phyloP scores from a whole-genome alignment of 2,329 filamentous ascomycete species.

The Dissoconium aciculare region DNA sequence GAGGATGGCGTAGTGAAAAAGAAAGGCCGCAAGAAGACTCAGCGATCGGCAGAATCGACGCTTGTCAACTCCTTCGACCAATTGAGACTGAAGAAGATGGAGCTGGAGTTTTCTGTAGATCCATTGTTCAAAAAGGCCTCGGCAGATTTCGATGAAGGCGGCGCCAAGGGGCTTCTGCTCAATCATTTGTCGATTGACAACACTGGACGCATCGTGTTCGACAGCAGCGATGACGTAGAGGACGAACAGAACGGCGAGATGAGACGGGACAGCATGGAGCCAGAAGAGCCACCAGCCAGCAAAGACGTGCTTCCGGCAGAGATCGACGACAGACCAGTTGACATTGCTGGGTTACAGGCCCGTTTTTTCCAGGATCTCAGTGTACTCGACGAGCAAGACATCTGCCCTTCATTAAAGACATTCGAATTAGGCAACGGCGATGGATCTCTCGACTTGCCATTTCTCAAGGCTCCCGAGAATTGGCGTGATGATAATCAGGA shows the following conservation, averaged over 20 bases:
- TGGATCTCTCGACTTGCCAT: constrained; percentile 75
- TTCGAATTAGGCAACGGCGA: constrained; percentile 82
- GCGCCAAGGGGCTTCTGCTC: constrained; percentile 82
- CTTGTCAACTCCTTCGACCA: constrained; percentile 77
- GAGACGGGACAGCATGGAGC: constrained; percentile 25
- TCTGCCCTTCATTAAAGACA: constrained; percentile 86
- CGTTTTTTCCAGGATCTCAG: constrained; percentile 77
- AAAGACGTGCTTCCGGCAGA: constrained; percentile 29
- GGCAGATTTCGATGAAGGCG: constrained; percentile 95
- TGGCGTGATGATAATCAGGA: constrained; percentile 49
- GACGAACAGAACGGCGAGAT: constrained; percentile 32
- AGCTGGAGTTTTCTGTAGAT: constrained; percentile 90
- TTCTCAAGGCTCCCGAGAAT: constrained; percentile 71
- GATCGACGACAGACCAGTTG: constrained; percentile 55
- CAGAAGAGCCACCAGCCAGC: constrained; percentile 32
- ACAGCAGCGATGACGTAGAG: constrained; percentile 78
- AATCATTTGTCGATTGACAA: constrained; percentile 95
- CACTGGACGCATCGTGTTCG: constrained; percentile 87
- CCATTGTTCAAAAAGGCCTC: constrained; percentile 98
- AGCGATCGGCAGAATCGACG: constrained; percentile 74
- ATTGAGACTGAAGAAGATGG: constrained; percentile 90
- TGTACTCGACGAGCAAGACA: constrained; percentile 67
- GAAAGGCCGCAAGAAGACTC: constrained; percentile 57
- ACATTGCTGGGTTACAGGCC: constrained; percentile 56
- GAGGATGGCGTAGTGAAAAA: constrained; percentile 39